Evolutionary conservation across 352 stramenopile species (phyloP).

Genomic region (Phytopythium helicoides): DNA sequence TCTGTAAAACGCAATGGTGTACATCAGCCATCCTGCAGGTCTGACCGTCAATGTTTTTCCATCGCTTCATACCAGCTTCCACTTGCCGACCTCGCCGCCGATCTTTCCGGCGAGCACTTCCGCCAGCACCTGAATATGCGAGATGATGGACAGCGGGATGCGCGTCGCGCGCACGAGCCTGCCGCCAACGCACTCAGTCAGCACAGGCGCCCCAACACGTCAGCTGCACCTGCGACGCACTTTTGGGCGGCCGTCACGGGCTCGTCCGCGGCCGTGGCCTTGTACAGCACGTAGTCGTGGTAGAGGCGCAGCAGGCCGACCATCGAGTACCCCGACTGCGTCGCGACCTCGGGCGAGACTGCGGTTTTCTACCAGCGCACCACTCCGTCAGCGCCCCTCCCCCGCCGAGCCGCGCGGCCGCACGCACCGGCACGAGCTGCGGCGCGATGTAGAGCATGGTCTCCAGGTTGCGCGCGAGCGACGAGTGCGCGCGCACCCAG

Average conservation of each 20-base stretch:
- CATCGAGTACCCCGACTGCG: slow-evolving; percentile 76
- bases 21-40: neutral
- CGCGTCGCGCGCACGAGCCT: slow-evolving; percentile 58
- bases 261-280: slow-evolving; percentile 27
- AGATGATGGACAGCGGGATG: slow-evolving; percentile 73
- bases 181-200: neutral
- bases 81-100: slow-evolving; percentile 66
- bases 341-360: slow-evolving; percentile 60
- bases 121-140: slow-evolving; percentile 76
- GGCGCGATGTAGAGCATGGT: slow-evolving; percentile 75
- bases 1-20: slow-evolving; percentile 24
- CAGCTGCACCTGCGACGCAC: slow-evolving; percentile 12
- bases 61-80: slow-evolving; percentile 52
- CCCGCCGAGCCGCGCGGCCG: neutral
- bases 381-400: neutral
- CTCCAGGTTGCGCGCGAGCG: slow-evolving; percentile 71
- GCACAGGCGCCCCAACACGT: too few species aligned
- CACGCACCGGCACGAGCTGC: slow-evolving; percentile 68
- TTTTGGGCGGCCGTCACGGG: slow-evolving; percentile 16
- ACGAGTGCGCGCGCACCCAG: slow-evolving; percentile 61
- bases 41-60: neutral
- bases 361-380: slow-evolving; percentile 38
- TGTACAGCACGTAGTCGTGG: slow-evolving; percentile 83
- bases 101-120: slow-evolving; percentile 74
- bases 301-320: slow-evolving; percentile 75